Conservation (phyloP, 2,329 filamentous ascomycete species). For the Knufia petricola region DNA sequence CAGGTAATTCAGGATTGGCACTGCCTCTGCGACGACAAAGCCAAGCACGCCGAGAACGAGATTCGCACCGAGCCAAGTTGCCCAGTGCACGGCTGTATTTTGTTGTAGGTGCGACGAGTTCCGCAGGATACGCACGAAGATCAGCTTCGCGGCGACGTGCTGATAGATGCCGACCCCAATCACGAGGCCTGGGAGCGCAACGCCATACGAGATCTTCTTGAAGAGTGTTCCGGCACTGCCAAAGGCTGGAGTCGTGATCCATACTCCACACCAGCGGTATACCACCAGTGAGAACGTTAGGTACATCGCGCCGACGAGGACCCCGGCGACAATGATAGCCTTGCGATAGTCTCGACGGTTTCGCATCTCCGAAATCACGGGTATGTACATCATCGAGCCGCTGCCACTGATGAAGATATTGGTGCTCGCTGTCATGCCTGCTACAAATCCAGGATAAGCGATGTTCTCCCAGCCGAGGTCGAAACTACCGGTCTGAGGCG, state of each 20-base stretch:
- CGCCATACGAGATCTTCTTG: conserved; percentile 56
- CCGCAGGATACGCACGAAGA: conserved; percentile 55
- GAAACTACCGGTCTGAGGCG: conserved; percentile 25
- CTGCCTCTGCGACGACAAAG: conserved; percentile 58
- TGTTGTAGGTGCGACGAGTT: conserved; percentile 40
- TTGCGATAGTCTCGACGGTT: conserved; percentile 52
- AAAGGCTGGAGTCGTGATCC: conserved; percentile 56
- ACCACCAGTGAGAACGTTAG: conserved; percentile 57
- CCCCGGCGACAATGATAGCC: conserved; percentile 52
- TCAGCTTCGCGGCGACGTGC: conserved; percentile 55
- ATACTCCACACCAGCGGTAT: conserved; percentile 55
- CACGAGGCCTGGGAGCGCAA: conserved; percentile 61
- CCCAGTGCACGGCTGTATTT: conserved; percentile 41
- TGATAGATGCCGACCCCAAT: conserved; percentile 63
- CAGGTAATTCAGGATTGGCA: conserved; percentile 59
- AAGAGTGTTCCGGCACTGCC: conserved; percentile 51
- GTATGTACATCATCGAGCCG: conserved; percentile 35
- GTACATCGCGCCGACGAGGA: conserved; percentile 52
- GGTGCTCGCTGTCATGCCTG: conserved; percentile 26
- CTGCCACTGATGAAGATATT: conserved; percentile 26
- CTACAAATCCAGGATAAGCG: conserved; percentile 22
- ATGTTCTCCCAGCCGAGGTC: conserved; percentile 25
- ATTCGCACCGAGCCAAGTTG: conserved; percentile 50
- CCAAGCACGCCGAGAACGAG: conserved; percentile 46
- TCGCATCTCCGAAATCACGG: conserved; percentile 55